Conservation (phyloP, 176 grass and related monocot genomes). For the Aegilops longissima region DNA sequence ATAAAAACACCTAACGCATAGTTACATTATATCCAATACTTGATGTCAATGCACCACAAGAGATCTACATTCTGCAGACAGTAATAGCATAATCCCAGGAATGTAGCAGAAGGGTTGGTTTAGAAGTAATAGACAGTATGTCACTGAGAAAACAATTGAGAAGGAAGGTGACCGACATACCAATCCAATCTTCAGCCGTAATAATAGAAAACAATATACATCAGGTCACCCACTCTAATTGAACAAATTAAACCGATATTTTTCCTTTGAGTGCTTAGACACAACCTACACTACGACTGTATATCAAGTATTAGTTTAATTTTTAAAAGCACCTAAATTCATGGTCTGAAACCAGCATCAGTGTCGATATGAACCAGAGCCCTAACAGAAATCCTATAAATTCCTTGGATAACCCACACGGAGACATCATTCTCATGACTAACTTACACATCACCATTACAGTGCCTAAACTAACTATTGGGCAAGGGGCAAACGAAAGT, state of each 20-base stretch:
- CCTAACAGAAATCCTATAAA: constrained; percentile 27
- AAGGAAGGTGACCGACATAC: neutral
- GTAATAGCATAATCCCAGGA: constrained; percentile 11
- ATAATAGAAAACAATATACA: neutral
- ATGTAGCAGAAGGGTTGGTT: neutral
- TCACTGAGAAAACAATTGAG: neutral
- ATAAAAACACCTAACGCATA: neutral
- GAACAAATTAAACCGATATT: neutral
- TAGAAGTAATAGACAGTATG: neutral
- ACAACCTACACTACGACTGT: neutral
- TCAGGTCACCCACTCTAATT: neutral
- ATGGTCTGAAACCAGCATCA: constrained; percentile 20
- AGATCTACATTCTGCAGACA: neutral
- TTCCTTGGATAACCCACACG: neutral
- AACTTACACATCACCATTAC: constrained; percentile 19
- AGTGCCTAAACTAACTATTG: neutral
- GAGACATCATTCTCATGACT: constrained; percentile 19
- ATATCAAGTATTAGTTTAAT: neutral
- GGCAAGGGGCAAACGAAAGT: neutral
- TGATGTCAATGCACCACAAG: neutral
- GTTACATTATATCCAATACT: neutral
- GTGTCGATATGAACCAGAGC: neutral
- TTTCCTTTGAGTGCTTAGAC: constrained; percentile 16
- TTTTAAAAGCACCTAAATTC: constrained; percentile 12
- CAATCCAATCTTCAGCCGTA: constrained; percentile 12